A percentile compares a stretch with the other conserved stretches of the same genome.
These are phyloP conservation scores for Condylostoma magnum DNA, from an alignment of 169 alveolate species.

Conservation along the genomic window DNA sequence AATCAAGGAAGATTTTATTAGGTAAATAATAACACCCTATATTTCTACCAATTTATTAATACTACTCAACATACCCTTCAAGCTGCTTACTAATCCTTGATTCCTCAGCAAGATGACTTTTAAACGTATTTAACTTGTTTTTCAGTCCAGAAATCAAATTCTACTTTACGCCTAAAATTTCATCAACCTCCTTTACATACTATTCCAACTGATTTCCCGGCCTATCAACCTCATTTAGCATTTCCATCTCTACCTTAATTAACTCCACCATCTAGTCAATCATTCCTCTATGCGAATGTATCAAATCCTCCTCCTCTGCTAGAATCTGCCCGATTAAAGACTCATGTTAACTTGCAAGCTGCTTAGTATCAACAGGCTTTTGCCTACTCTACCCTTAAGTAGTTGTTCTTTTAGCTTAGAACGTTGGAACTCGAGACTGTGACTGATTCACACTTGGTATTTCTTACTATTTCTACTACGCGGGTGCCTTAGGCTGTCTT, in stretches of 20 bases:
- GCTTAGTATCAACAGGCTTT: background rate
- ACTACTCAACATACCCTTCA: no score
- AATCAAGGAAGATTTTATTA: no score
- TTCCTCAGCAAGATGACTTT: no score
- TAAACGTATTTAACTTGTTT: no score
- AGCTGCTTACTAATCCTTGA: no score
- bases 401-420: background rate
- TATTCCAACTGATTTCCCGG: slow-evolving; percentile 78
- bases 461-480: background rate
- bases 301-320: slow-evolving; percentile 76
- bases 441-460: background rate
- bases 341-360: slow-evolving; percentile 61
- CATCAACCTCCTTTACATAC: slow-evolving; percentile 58
- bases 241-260: slow-evolving; percentile 72
- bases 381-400: background rate
- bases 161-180: no score
- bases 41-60: no score
- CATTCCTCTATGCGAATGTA: slow-evolving; percentile 58
- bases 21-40: no score
- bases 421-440: background rate
- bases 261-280: slow-evolving; percentile 79
- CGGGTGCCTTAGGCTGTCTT: background rate
- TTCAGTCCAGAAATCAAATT: no score
- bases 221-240: slow-evolving; percentile 73
- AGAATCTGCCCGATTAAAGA: slow-evolving; percentile 60